These are phyloP conservation scores for Beverwykella pulmonaria DNA, from an alignment of 495 filamentous ascomycete species.

Conservation along the genomic window DNA sequence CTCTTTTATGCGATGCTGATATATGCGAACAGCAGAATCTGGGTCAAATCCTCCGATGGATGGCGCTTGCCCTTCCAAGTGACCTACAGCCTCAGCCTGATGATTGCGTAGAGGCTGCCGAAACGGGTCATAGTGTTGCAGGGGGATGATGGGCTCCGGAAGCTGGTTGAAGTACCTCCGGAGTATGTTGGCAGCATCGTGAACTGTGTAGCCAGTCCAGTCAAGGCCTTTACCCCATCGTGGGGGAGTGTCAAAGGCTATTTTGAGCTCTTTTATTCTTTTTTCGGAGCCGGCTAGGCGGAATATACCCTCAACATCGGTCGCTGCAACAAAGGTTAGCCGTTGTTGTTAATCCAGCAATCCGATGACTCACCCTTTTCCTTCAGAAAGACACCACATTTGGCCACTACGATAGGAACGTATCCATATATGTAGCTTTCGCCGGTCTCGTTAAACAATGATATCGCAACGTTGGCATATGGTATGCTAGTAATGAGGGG, in stretches of 20 bases:
- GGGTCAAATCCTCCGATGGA: slow-evolving; percentile 69
- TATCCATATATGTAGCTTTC: slow-evolving; percentile 98
- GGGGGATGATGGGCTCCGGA: slow-evolving; percentile 91
- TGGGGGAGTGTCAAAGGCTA: slow-evolving; percentile 90
- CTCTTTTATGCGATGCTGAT: slow-evolving; percentile 89
- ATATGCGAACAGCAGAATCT: slow-evolving; percentile 73
- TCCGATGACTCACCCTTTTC: slow-evolving; percentile 77
- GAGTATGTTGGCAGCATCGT: slow-evolving; percentile 97
- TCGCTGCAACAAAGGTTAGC: slow-evolving; percentile 60
- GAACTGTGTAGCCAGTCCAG: slow-evolving; percentile 97
- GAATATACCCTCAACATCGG: slow-evolving; percentile 96
- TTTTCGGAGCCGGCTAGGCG: slow-evolving; percentile 95
- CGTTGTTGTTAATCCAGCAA: neutral
- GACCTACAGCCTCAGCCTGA: slow-evolving; percentile 70
- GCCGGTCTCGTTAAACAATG: slow-evolving; percentile 84
- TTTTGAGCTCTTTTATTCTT: slow-evolving; percentile 93
- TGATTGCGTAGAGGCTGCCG: slow-evolving; percentile 80
- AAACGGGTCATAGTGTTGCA: slow-evolving; percentile 91
- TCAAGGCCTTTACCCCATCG: slow-evolving; percentile 95
- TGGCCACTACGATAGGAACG: slow-evolving; percentile 97
- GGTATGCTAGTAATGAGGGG: slow-evolving; percentile 92
- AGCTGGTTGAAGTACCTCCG: slow-evolving; percentile 93
- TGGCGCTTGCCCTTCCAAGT: slow-evolving; percentile 56
- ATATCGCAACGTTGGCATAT: slow-evolving; percentile 98
- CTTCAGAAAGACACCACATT: slow-evolving; percentile 97